Evolutionary conservation across 257 asterid species (phyloP).

Genomic region (Orobanche coerulescens): DNA sequence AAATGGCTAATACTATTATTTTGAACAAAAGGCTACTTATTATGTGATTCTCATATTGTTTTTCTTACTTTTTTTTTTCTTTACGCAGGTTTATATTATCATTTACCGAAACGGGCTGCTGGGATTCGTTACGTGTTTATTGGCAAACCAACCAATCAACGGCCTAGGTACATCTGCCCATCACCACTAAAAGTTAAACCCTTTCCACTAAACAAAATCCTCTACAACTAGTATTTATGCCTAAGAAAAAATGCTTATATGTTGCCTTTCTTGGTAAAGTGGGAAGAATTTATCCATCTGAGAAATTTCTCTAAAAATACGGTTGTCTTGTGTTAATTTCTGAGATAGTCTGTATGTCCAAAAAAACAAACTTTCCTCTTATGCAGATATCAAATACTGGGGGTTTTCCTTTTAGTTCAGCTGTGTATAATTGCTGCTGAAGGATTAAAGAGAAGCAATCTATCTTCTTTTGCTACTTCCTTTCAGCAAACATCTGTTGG

Average conservation of each 20-base stretch:
- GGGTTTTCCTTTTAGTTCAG: constrained; percentile 93
- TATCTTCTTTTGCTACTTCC: constrained; percentile 72
- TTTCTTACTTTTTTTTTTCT: no score
- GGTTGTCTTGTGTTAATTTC: neutral
- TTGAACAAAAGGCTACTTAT: neutral
- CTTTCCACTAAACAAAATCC: constrained; percentile 1
- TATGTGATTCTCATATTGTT: constrained; percentile 12
- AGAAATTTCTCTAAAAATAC: neutral
- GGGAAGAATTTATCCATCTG: neutral
- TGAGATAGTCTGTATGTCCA: constrained; percentile 9
- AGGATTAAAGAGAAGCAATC: constrained; percentile 76
- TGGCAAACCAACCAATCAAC: constrained; percentile 83
- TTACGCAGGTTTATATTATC: constrained; percentile 76
- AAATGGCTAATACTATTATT: neutral
- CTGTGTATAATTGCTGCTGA: constrained; percentile 89
- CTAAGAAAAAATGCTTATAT: neutral
- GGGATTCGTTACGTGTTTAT: constrained; percentile 88
- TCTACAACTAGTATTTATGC: neutral
- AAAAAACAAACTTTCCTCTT: constrained; percentile 12
- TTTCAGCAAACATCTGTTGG: constrained; percentile 69
- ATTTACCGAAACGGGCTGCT: constrained; percentile 83
- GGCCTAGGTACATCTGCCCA: constrained; percentile 59
- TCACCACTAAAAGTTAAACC: neutral
- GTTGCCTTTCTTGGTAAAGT: neutral
- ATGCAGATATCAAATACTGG: constrained; percentile 93